Conservation (phyloP, 768 basidiomycete genomes). For the Tylopilus felleus region DNA sequence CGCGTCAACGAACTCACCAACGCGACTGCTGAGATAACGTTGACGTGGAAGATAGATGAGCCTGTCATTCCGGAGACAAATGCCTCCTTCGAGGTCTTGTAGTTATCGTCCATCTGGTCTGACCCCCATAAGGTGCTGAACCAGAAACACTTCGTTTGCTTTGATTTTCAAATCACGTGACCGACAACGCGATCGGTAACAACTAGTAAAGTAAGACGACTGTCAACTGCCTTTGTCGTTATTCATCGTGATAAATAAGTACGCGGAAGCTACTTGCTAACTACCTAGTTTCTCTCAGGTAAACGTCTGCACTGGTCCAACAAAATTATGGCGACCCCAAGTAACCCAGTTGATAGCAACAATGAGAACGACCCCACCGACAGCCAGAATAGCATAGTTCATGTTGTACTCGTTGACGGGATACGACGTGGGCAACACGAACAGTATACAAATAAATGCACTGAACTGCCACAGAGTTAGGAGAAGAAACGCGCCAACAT, state of each 20-base stretch:
- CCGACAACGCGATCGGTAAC: neutral
- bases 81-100: conserved; percentile 77
- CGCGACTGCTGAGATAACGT: conserved; percentile 60
- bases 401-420: conserved; percentile 50
- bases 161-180: conserved; percentile 17
- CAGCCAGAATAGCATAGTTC: conserved; percentile 56
- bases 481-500: neutral
- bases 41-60: conserved; percentile 64
- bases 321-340: conserved; percentile 46
- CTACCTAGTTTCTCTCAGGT: neutral
- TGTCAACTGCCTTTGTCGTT: too few relatives aligned
- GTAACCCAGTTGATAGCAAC: conserved; percentile 44
- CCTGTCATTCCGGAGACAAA: conserved; percentile 78
- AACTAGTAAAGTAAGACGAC: too few relatives aligned
- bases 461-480: conserved; percentile 39
- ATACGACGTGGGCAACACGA: conserved; percentile 52
- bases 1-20: conserved; percentile 45
- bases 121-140: neutral
- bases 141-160: neutral
- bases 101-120: conserved; percentile 32
- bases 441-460: conserved; percentile 51
- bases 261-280: neutral
- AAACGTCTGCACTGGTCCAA: conserved; percentile 43
- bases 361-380: conserved; percentile 45
- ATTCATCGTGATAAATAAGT: neutral